A percentile compares a stretch with the other conserved stretches of the same genome.
phyloP scores from a whole-genome alignment of 108 stramenopile genomes.

The Craspedostauros australis region DNA sequence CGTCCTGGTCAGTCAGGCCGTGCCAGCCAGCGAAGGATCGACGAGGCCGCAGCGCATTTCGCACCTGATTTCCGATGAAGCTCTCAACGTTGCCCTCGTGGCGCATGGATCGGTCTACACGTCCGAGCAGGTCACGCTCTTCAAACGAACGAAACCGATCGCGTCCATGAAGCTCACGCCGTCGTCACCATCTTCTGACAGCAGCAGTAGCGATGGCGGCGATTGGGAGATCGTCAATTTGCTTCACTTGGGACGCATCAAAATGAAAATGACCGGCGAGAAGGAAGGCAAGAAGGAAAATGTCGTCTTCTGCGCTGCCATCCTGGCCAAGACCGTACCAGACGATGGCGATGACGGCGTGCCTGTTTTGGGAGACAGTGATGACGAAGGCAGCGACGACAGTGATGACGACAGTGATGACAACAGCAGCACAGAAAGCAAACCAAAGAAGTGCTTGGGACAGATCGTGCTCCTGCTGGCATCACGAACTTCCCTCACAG shows the following conservation, averaged over 20 bases:
- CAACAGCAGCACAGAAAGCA: conserved; percentile 13
- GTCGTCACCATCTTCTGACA: conserved; percentile 6
- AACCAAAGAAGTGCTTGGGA: conserved; percentile 32
- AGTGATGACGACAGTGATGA: conserved; percentile 13
- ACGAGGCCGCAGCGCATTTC: conserved; percentile 18
- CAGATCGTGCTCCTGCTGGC: conserved; percentile 61
- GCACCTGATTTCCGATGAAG: conserved; percentile 62
- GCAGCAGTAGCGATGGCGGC: not conserved
- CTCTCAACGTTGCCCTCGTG: conserved; percentile 46
- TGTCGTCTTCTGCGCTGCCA: conserved; percentile 50
- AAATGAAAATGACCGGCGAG: conserved; percentile 43
- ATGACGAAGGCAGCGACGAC: conserved; percentile 22
- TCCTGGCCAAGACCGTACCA: conserved; percentile 37
- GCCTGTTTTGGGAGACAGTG: conserved; percentile 35
- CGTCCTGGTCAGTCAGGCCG: conserved; percentile 59
- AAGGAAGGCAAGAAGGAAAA: conserved; percentile 70
- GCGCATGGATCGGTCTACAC: conserved; percentile 37
- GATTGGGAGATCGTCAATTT: conserved; percentile 62
- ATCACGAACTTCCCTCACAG: conserved; percentile 34
- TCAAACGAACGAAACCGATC: conserved; percentile 47
- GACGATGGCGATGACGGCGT: conserved; percentile 25
- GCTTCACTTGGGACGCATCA: conserved; percentile 56
- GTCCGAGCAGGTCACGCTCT: conserved; percentile 43
- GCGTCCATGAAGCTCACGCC: conserved; percentile 34
- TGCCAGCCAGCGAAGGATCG: conserved; percentile 19